Percentiles rank a stretch among this genome's conserved stretches.
Evolutionary conservation across 257 asterid genomes (phyloP).

Genomic region (Ajuga chamaepitys): DNA sequence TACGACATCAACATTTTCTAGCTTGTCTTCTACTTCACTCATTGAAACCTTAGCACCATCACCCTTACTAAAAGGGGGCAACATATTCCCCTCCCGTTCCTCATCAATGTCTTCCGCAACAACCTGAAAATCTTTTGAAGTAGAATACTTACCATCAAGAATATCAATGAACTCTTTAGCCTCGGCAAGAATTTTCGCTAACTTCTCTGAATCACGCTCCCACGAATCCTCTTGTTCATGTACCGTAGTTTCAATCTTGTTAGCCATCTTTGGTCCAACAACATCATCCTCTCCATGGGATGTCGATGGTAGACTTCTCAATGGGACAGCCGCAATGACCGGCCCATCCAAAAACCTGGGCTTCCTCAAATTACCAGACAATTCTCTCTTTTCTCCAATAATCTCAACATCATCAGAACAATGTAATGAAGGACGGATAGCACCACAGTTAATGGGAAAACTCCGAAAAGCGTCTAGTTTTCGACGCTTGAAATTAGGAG

Average conservation of each 20-base stretch:
- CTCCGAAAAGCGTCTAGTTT: not conserved
- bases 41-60: not conserved
- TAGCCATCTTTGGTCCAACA: not conserved
- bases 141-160: not conserved
- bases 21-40: not conserved
- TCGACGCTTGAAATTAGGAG: conserved; percentile 11
- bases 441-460: not conserved
- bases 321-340: conserved; percentile 17
- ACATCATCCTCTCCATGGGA: not conserved
- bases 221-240: not conserved
- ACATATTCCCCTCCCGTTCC: not conserved
- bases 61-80: not conserved
- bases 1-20: not conserved
- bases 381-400: not conserved
- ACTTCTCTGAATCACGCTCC: not conserved
- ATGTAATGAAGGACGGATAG: not conserved
- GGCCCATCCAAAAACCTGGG: not conserved
- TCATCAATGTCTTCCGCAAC: not conserved
- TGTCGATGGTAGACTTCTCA: conserved; percentile 14
- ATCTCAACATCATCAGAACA: not conserved
- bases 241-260: not conserved
- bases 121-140: not conserved
- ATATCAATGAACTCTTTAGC: conserved; percentile 15
- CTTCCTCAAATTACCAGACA: not conserved
- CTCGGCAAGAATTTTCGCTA: conserved; percentile 6